Evolutionary conservation across 345 rosid species (phyloP).

Genomic region (Dipteronia dyeriana): DNA sequence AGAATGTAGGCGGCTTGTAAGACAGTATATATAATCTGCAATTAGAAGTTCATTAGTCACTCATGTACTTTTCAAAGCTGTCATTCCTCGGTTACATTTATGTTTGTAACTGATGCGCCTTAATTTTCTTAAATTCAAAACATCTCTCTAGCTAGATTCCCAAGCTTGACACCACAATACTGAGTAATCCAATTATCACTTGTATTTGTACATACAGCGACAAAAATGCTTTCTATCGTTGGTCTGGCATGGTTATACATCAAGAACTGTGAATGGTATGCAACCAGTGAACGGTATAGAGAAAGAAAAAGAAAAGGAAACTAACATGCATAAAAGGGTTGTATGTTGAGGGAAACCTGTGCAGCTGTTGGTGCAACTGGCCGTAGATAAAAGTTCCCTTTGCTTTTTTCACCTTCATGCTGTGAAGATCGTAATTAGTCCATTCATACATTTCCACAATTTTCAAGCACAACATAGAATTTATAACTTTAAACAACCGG

Average conservation of each 20-base stretch:
- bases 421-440: conserved; percentile 46
- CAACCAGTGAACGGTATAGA: neutral
- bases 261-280: neutral
- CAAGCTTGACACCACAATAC: neutral
- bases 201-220: neutral
- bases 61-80: neutral
- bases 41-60: neutral
- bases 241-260: neutral
- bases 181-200: neutral
- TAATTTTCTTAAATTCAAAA: conserved; percentile 1
- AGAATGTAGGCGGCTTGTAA: neutral
- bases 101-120: neutral
- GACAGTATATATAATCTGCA: neutral
- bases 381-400: conserved; percentile 82
- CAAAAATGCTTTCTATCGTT: neutral
- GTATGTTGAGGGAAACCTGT: conserved; percentile 57
- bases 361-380: conserved; percentile 96
- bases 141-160: neutral
- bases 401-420: conserved; percentile 80
- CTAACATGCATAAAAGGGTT: conserved; percentile 11
- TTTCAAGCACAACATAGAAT: conserved; percentile 1
- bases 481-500: neutral
- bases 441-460: neutral
- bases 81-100: neutral
- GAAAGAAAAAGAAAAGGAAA: neutral